phyloP scores from a whole-genome alignment of 176 grass and related monocot genomes.

The Chloris gayana region DNA sequence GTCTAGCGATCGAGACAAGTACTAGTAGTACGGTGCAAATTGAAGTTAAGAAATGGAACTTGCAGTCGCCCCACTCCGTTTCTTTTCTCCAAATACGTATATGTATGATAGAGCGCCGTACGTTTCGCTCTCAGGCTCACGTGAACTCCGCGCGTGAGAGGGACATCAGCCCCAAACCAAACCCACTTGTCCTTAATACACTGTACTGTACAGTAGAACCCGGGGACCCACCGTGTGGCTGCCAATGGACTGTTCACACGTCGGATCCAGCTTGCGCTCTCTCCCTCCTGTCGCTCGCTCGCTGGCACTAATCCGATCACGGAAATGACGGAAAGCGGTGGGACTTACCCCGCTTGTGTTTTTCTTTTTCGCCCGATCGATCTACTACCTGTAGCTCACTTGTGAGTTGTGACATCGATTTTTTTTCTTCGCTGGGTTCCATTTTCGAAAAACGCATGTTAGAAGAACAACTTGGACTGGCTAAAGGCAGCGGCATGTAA shows the following conservation, averaged over 20 bases:
- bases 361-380: too few relatives aligned
- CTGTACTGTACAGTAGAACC: not conserved
- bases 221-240: not conserved
- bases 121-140: not conserved
- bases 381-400: too few relatives aligned
- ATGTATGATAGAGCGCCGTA: not conserved
- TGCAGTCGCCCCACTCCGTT: not conserved
- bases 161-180: not conserved
- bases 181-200: not conserved
- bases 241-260: not conserved
- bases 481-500: not conserved
- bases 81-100: not conserved
- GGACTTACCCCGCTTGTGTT: not conserved
- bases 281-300: too few relatives aligned
- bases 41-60: not conserved
- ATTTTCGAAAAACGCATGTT: not conserved
- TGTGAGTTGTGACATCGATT: too few relatives aligned
- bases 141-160: not conserved
- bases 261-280: slow-evolving; percentile 17
- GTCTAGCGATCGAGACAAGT: not conserved
- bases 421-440: too few relatives aligned
- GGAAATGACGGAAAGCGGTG: not conserved
- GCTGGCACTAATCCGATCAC: not conserved
- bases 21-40: too few relatives aligned
- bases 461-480: too few relatives aligned